Conservation (phyloP, 352 stramenopile genomes). For the Achlya hypogyna region DNA sequence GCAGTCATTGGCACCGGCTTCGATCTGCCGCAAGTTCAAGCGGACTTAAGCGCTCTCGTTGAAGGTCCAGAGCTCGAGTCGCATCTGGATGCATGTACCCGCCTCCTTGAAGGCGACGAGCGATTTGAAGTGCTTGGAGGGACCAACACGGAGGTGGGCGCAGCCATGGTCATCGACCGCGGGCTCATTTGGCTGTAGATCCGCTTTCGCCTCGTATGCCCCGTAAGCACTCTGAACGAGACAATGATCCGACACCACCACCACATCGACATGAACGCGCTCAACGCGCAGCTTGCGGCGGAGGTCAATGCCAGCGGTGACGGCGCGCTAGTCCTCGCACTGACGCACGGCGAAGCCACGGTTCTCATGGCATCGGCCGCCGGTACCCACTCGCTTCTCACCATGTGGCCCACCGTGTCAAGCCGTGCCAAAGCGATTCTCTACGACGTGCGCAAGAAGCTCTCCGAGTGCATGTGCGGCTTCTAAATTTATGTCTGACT, state of each 20-base stretch:
- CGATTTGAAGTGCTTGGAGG: slow-evolving; percentile 36
- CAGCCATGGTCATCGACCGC: not conserved
- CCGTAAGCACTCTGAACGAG: slow-evolving; percentile 38
- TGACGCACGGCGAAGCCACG: slow-evolving; percentile 19
- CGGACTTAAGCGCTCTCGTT: slow-evolving; percentile 24
- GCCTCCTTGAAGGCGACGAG: slow-evolving; percentile 31
- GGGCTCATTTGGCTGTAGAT: slow-evolving; percentile 18
- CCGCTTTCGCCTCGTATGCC: slow-evolving; percentile 44
- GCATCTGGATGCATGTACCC: slow-evolving; percentile 21
- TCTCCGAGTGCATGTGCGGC: slow-evolving; percentile 50
- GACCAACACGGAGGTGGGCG: not conserved
- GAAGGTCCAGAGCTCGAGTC: not conserved
- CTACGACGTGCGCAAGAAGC: slow-evolving; percentile 40
- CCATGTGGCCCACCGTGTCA: slow-evolving; percentile 49
- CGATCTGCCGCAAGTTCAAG: slow-evolving; percentile 30
- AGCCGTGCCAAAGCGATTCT: slow-evolving; percentile 35
- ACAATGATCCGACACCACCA: slow-evolving; percentile 63
- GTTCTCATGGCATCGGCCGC: slow-evolving; percentile 38
- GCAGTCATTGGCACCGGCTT: slow-evolving; percentile 44
- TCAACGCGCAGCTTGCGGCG: slow-evolving; percentile 41
- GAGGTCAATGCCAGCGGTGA: slow-evolving; percentile 49
- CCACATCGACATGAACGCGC: slow-evolving; percentile 63
- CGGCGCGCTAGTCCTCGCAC: slow-evolving; percentile 32
- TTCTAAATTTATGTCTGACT: slow-evolving; percentile 45
- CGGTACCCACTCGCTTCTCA: slow-evolving; percentile 32